Evolutionary conservation across 176 grass and related monocot species (phyloP).

Genomic region (Hsuehochloa calcarea): DNA sequence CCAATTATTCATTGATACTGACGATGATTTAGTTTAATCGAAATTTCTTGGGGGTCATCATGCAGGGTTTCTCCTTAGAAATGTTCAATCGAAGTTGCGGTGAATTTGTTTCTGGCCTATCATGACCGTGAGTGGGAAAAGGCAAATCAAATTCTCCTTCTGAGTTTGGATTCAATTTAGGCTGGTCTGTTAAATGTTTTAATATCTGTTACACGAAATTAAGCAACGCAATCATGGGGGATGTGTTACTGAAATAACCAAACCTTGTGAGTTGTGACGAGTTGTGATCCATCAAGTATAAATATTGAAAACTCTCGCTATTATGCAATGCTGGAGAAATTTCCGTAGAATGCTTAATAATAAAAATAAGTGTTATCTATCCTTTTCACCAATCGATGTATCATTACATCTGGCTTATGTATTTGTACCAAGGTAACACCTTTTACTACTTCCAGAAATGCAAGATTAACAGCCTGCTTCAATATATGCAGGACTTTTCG

Average conservation of each 20-base stretch:
- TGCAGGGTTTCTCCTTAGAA: constrained; percentile 69
- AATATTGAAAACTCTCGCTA: neutral
- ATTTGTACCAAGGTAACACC: neutral
- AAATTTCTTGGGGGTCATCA: constrained; percentile 34
- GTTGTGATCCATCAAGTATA: neutral
- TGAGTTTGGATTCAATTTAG: neutral
- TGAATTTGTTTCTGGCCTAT: constrained; percentile 40
- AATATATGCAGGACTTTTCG: constrained; percentile 47
- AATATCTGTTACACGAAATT: neutral
- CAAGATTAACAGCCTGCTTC: neutral
- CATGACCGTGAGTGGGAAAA: neutral
- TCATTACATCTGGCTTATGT: neutral
- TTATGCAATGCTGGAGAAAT: neutral
- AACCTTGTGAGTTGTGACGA: neutral
- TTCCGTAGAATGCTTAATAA: neutral
- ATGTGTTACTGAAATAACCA: neutral
- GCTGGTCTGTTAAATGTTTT: neutral
- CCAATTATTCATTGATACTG: neutral
- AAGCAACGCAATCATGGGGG: neutral
- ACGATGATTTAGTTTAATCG: constrained; percentile 29
- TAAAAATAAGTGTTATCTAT: neutral
- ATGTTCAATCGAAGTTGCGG: constrained; percentile 46
- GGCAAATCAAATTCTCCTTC: neutral
- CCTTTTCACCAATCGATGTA: neutral
- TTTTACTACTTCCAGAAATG: neutral